Evolutionary conservation across 139 green algal species (phyloP), one percentile per base, ranked within the genome.

Genomic region (Nannochloris sp.): DNA sequence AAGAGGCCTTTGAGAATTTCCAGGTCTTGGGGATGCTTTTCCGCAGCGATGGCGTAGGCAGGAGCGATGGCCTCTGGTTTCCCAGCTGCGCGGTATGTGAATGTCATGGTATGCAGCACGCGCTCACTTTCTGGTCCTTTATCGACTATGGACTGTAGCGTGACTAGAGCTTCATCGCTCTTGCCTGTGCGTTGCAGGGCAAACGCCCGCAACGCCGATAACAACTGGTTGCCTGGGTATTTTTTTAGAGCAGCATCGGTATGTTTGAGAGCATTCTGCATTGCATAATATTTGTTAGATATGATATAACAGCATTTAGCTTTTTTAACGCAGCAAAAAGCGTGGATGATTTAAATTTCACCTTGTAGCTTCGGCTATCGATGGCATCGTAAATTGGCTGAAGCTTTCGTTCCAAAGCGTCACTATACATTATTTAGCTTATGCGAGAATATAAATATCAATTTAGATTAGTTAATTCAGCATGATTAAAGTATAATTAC

Each of bases 361-460:
- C 87, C 76, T 93, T 95, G 44, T 66, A 84, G 60, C 87, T 92
- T 2, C 81, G 67, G 15, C 54, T 66, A 27, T 93, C 84, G 1
- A 95, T 65, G 0, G 87, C 84, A 54, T 92, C 87, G 46, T 95
- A 95, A 25, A 95, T 75, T 0, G 80, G 72, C 5, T 67, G 59
- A 23, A 92, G 61, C 25, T 81, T 81, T 9, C 83, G 60, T 30
- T 95, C 83, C 14, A 83, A 76, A 0, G 74, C 76, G 2, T 88
- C 78, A 9, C 60, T 70, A 44, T 73, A 29, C 38, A 23, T 31
- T 7, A 7, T 61, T n/a, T 59, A 51, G 19, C 19, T 19, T 51
- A 51, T n/a, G n/a, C n/a, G n/a, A n/a, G n/a, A n/a, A n/a, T 51
- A 27, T 51, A 51, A 51, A 27, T 51, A 51, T 27, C 42, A 19